Conservation (phyloP, 768 basidiomycete species). For the Suillus placidus region DNA sequence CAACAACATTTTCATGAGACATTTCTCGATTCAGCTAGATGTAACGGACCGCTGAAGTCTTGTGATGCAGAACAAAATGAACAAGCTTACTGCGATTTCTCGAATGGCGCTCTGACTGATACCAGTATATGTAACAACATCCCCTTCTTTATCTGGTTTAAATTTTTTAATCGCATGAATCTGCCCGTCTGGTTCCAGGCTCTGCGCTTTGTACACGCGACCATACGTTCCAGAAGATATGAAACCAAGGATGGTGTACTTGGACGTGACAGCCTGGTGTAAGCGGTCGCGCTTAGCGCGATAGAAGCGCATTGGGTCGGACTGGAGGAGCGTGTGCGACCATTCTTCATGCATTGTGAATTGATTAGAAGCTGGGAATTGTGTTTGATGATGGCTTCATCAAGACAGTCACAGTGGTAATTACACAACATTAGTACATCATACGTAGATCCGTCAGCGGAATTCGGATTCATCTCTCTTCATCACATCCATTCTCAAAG, state of each 20-base stretch:
- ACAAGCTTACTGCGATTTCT: constrained; percentile 83
- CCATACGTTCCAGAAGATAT: constrained; percentile 99
- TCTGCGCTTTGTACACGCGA: constrained; percentile 96
- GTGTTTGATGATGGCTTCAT: neutral
- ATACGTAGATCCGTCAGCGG: neutral
- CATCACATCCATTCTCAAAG: neutral
- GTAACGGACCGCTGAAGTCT: neutral
- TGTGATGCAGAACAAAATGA: neutral
- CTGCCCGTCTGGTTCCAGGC: constrained; percentile 64
- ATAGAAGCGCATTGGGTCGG: constrained; percentile 86
- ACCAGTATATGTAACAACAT: constrained; percentile 92
- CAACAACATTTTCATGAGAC: constrained; percentile 86
- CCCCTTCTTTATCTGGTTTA: constrained; percentile 99
- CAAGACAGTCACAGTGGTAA: neutral
- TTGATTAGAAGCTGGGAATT: neutral
- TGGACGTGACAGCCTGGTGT: constrained; percentile 69
- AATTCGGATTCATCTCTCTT: neutral
- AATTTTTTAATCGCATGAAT: constrained; percentile 99
- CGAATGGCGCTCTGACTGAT: constrained; percentile 97
- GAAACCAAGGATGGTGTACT: constrained; percentile 93
- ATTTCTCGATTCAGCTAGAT: constrained; percentile 85
- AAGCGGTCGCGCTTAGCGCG: constrained; percentile 75
- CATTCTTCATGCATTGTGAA: constrained; percentile 39
- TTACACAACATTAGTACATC: neutral
- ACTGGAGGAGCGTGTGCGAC: constrained; percentile 37